A percentile compares a stretch with the other conserved stretches of the same genome.
These are phyloP conservation scores for Takashimella tepidaria DNA, from an alignment of 1,284 basidiomycete species.

Conservation along the genomic window DNA sequence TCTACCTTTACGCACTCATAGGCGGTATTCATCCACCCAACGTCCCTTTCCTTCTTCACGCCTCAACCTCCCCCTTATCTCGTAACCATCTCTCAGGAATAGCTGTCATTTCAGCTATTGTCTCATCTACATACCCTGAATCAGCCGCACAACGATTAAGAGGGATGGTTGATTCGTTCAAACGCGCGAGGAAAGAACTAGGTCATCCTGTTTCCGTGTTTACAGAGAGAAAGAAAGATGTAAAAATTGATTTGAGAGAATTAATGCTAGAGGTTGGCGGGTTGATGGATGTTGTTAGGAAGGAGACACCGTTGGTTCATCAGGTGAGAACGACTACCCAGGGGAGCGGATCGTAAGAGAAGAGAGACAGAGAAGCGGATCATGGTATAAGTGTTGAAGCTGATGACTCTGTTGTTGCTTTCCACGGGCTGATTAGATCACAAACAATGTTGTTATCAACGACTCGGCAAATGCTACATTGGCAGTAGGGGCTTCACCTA, in stretches of 20 bases:
- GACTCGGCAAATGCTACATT: constrained; percentile 90
- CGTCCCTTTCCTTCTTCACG: constrained; percentile 65
- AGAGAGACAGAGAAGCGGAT: neutral
- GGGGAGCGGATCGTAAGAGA: neutral
- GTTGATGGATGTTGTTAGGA: constrained; percentile 55
- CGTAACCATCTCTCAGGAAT: constrained; percentile 65
- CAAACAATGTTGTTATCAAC: constrained; percentile 82
- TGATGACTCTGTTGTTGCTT: neutral
- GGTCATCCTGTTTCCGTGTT: constrained; percentile 9
- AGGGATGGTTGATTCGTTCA: constrained; percentile 41
- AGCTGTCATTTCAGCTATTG: constrained; percentile 86
- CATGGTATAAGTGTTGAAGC: too few species aligned
- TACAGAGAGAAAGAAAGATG: neutral
- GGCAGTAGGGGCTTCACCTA: constrained; percentile 82
- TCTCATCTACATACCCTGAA: constrained; percentile 61
- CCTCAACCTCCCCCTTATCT: constrained; percentile 58
- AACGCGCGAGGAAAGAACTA: constrained; percentile 18
- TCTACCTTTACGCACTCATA: too few species aligned
- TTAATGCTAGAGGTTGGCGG: constrained; percentile 48
- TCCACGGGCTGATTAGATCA: constrained; percentile 58
- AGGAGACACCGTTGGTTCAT: constrained; percentile 66
- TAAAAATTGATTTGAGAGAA: constrained; percentile 14
- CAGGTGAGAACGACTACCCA: constrained; percentile 54
- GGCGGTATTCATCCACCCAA: constrained; percentile 78
- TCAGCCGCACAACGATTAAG: constrained; percentile 52